Evolutionary conservation across 1,284 basidiomycete species (phyloP).

Genomic region (Pholiota adiposa): DNA sequence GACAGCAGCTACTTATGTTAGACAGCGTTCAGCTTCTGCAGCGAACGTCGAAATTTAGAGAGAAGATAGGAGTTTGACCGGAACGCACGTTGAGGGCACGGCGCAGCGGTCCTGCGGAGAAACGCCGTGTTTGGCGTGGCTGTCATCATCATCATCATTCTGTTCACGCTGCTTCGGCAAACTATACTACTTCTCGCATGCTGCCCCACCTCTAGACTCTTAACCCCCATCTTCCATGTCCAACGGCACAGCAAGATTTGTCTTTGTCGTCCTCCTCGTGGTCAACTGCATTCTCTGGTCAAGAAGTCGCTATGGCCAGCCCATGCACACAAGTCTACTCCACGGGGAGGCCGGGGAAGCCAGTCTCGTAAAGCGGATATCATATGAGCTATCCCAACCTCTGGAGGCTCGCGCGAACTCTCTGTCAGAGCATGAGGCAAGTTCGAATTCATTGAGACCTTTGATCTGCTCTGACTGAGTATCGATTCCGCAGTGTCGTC

Average conservation of each 20-base stretch:
- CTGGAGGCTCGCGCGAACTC: conserved; percentile 19
- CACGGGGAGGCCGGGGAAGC: conserved; percentile 31
- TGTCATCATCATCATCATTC: background rate
- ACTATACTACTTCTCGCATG: conserved; percentile 1
- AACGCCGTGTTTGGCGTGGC: background rate
- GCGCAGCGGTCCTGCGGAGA: background rate
- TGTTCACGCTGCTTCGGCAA: background rate
- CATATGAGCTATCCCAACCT: conserved; percentile 38
- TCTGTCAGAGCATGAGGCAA: conserved; percentile 32
- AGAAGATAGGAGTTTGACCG: too few species aligned
- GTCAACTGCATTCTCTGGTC: conserved; percentile 69
- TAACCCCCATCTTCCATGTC: conserved; percentile 33
- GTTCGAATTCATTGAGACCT: background rate
- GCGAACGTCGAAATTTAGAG: too few species aligned
- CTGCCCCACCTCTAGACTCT: conserved; percentile 10
- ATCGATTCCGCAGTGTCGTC: conserved; percentile 53
- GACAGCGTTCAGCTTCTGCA: too few species aligned
- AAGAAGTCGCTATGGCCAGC: conserved; percentile 56
- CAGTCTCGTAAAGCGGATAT: conserved; percentile 45
- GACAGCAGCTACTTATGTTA: too few species aligned
- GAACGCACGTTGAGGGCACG: background rate
- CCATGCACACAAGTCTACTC: conserved; percentile 28
- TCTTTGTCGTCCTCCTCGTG: conserved; percentile 55
- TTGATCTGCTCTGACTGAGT: background rate
- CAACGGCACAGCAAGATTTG: conserved; percentile 45